A percentile compares a stretch with the other conserved stretches of the same genome.
These are phyloP conservation scores for Davidsoniella eucalypti DNA, from an alignment of 2,329 filamentous ascomycete genomes.

Conservation along the genomic window DNA sequence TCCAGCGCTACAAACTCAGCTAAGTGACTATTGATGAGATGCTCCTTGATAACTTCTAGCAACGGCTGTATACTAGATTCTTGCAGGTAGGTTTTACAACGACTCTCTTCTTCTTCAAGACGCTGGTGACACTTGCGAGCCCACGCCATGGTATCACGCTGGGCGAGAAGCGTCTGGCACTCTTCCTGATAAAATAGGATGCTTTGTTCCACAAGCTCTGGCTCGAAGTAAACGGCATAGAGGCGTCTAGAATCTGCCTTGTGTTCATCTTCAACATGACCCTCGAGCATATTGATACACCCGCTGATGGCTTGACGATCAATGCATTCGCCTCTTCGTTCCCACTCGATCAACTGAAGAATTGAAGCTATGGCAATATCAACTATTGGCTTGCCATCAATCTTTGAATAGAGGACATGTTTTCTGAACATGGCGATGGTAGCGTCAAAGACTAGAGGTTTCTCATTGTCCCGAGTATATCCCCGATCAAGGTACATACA, in stretches of 20 bases:
- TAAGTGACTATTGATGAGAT: conserved; percentile 64
- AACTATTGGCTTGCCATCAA: conserved; percentile 41
- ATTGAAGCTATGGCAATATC: conserved; percentile 41
- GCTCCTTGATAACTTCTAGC: conserved; percentile 57
- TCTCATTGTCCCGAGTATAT: conserved; percentile 52
- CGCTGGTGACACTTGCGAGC: conserved; percentile 59
- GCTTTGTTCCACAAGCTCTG: conserved; percentile 56
- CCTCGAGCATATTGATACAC: conserved; percentile 78
- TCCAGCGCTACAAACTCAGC: conserved; percentile 72
- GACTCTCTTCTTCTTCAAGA: conserved; percentile 62
- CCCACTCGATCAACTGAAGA: conserved; percentile 30
- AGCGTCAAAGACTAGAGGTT: conserved; percentile 65
- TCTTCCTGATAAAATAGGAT: conserved; percentile 59
- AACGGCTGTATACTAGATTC: conserved; percentile 57
- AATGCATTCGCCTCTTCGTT: conserved; percentile 76
- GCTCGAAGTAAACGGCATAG: conserved; percentile 72
- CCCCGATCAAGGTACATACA: conserved; percentile 95
- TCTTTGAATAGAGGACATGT: conserved; percentile 52
- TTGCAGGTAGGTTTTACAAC: conserved; percentile 71
- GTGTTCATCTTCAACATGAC: conserved; percentile 64
- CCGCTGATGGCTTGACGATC: conserved; percentile 68
- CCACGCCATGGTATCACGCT: conserved; percentile 69
- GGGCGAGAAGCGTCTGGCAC: conserved; percentile 55
- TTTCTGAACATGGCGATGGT: conserved; percentile 83
- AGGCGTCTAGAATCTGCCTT: conserved; percentile 67